Evolutionary conservation across 352 stramenopile genomes (phyloP), one percentile per base, ranked within the genome.

Genomic region (Pythium oligandrum): DNA sequence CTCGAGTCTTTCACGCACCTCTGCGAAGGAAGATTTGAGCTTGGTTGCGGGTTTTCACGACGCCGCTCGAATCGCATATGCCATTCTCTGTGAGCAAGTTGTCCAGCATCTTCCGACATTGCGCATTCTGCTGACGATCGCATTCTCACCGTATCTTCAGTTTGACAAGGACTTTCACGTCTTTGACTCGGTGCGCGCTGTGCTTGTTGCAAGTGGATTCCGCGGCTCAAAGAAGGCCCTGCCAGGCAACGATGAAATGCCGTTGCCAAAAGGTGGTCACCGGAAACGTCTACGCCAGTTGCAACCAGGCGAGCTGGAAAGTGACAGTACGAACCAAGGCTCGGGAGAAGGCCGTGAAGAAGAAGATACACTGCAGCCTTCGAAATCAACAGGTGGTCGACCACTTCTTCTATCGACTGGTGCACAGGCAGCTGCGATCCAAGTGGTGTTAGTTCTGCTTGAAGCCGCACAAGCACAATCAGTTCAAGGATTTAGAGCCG

Each of bases 161-260:
- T 26, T 26, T 26, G 17, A 26, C 17, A 26, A 26, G 17, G 17
- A 26, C 17, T 26, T 26, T 26, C 17, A 26, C 17, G 17, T 26
- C 17, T 26, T 26, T 26, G 17, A 26, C 17, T 26, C 17, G 17
- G 17, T 26, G 17, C 17, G 17, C 43, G 43, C 43, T 11, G 43
- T 48, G 9, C 43, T 48, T 11, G 43, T 48, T 30, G 43, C 43
- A 48, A 31, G 43, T 48, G 43, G 43, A 11, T 48, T 48, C 43
- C 43, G 38, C 38, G 38, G 38, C 38, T 43, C 38, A 43, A 43
- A 43, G 38, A 43, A 43, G 38, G 38, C 38, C 38, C 38, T 43
- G 38, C 38, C 38, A 43, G 38, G 38, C 38, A 43, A 43, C 1
- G 38, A 43, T 43, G 38, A 43, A 43, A 26, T 26, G 17, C 17